phyloP scores from a whole-genome alignment of 257 asterid species.

The Ligustrum vulgare region DNA sequence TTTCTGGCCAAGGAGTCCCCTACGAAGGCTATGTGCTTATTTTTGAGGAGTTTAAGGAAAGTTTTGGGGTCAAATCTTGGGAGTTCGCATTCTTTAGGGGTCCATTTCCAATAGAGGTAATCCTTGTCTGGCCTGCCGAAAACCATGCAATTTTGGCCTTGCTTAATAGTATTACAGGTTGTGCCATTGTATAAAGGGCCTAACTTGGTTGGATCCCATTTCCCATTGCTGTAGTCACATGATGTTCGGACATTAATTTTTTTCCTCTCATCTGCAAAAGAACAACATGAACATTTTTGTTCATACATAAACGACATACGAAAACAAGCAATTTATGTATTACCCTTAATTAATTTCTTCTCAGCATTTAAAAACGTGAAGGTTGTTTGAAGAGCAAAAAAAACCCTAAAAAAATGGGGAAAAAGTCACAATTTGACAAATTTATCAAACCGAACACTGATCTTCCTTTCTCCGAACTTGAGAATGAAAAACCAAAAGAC shows the following conservation, averaged over 20 bases:
- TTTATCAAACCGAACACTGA: neutral
- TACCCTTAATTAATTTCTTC: too few relatives aligned
- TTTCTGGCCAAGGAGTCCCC: constrained; percentile 89
- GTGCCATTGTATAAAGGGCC: constrained; percentile 69
- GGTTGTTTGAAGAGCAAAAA: neutral
- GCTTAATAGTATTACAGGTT: constrained; percentile 61
- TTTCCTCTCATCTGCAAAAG: constrained; percentile 33
- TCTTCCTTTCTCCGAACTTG: neutral
- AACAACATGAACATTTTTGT: neutral
- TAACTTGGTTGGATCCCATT: constrained; percentile 44
- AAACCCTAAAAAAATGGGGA: neutral
- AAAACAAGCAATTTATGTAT: neutral
- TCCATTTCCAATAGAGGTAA: constrained; percentile 77
- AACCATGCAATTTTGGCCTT: constrained; percentile 66
- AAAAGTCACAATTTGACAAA: neutral
- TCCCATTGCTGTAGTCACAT: constrained; percentile 69
- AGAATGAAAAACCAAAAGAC: too few relatives aligned
- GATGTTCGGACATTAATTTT: neutral
- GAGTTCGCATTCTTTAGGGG: constrained; percentile 58
- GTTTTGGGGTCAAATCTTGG: constrained; percentile 54
- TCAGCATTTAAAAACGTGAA: too few relatives aligned
- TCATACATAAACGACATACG: neutral
- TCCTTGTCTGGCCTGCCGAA: constrained; percentile 66
- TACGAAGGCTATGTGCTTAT: constrained; percentile 74
- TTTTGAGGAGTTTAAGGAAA: constrained; percentile 50